Conservation (phyloP, 2,329 filamentous ascomycete species). For the Aspergillus sclerotialis region DNA sequence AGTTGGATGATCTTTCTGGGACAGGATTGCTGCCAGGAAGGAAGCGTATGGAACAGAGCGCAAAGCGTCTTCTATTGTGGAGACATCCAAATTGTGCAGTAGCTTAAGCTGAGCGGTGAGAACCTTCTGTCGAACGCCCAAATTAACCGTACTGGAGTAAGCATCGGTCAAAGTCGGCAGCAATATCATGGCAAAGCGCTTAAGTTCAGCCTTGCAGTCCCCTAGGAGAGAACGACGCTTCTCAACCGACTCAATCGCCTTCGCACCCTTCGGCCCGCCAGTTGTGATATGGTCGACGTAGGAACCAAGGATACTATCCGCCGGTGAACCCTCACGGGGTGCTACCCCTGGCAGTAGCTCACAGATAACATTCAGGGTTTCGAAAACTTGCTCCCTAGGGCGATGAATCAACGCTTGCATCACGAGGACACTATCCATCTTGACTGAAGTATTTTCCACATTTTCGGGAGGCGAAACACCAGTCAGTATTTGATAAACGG, state of each 20-base stretch:
- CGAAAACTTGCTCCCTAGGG: conserved; percentile 90
- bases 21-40: conserved; percentile 88
- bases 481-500: conserved; percentile 92
- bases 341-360: conserved; percentile 78
- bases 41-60: conserved; percentile 90
- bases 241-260: conserved; percentile 55
- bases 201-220: conserved; percentile 77
- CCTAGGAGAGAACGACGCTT: conserved; percentile 75
- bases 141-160: conserved; percentile 94
- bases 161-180: conserved; percentile 93
- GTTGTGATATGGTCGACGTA: conserved; percentile 42
- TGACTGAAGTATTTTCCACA: conserved; percentile 47
- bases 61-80: conserved; percentile 77
- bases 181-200: conserved; percentile 85
- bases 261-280: conserved; percentile 26
- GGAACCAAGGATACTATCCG: conserved; percentile 41
- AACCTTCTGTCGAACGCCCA: conserved; percentile 91
- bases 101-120: conserved; percentile 95
- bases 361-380: conserved; percentile 95
- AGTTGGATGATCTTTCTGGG: conserved; percentile 85
- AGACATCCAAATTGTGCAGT: conserved; percentile 85
- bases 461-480: conserved; percentile 85
- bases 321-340: conserved; percentile 45
- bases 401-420: conserved; percentile 98
- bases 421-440: conserved; percentile 92